Conservation (phyloP, 768 basidiomycete species). For the Phaeotremella fagi region DNA sequence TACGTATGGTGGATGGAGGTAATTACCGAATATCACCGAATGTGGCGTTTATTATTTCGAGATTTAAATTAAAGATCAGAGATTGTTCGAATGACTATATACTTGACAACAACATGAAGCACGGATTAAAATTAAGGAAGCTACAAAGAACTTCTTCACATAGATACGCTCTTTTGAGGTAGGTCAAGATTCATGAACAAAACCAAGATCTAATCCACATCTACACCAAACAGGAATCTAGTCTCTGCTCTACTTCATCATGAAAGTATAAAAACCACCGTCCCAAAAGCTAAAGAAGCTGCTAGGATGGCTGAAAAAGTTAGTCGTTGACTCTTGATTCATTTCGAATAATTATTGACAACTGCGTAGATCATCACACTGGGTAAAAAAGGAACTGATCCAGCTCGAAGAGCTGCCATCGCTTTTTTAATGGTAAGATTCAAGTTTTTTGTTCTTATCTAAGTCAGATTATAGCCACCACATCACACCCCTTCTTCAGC, state of each 20-base stretch:
- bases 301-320: slow-evolving; percentile 92
- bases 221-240: slow-evolving; percentile 61
- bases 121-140: slow-evolving; percentile 87
- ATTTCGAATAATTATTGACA: background rate
- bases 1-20: background rate
- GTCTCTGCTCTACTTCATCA: slow-evolving; percentile 92
- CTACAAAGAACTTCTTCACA: slow-evolving; percentile 88
- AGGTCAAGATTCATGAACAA: too few relatives aligned
- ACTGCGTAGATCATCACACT: slow-evolving; percentile 66
- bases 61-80: background rate
- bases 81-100: slow-evolving; percentile 2
- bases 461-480: slow-evolving; percentile 2
- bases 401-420: slow-evolving; percentile 66
- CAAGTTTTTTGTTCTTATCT: background rate
- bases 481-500: slow-evolving; percentile 3
- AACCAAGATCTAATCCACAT: too few relatives aligned
- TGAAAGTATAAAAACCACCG: slow-evolving; percentile 90
- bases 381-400: slow-evolving; percentile 75
- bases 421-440: slow-evolving; percentile 64
- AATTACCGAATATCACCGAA: slow-evolving; percentile 6
- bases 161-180: slow-evolving; percentile 89
- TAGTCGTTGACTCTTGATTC: too few relatives aligned
- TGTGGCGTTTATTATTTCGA: background rate
- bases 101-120: slow-evolving; percentile 64
- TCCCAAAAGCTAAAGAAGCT: slow-evolving; percentile 89